Percentiles rank a stretch among this genome's conserved stretches.
phyloP scores from a whole-genome alignment of 176 grass and related monocot species.

The Saccharum officinarum region DNA sequence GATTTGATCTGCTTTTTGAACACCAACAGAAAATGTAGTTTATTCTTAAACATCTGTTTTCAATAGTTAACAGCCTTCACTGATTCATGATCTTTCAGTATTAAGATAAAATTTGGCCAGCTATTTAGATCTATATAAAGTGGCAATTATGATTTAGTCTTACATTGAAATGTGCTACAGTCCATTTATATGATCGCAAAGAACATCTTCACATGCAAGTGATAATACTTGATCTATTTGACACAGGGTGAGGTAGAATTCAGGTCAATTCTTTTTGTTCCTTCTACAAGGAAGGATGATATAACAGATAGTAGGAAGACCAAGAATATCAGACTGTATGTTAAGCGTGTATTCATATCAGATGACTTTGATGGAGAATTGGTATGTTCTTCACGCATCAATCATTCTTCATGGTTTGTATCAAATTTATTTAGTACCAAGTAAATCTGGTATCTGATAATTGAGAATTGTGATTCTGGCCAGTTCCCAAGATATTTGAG shows the following conservation, averaged over 20 bases:
- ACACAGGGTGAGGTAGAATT: conserved; percentile 98
- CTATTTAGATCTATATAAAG: background rate
- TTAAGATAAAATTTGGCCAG: background rate
- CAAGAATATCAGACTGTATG: conserved; percentile 94
- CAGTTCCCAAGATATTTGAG: conserved; percentile 98
- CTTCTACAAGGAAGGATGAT: conserved; percentile 81
- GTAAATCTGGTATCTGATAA: conserved; percentile 10
- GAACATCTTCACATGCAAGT: conserved; percentile 3
- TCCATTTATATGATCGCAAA: background rate
- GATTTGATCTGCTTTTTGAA: background rate
- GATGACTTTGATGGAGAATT: conserved; percentile 96
- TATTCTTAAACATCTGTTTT: background rate
- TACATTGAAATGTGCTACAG: background rate
- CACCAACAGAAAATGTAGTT: background rate
- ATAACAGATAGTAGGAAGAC: conserved; percentile 81
- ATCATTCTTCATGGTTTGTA: conserved; percentile 14
- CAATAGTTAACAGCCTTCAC: background rate
- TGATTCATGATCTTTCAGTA: background rate
- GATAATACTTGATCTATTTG: conserved; percentile 11
- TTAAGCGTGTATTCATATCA: conserved; percentile 96
- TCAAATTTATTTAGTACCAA: background rate
- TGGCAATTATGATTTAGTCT: background rate
- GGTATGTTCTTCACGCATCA: conserved; percentile 45
- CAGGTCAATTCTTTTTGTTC: conserved; percentile 94
- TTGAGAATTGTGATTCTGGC: conserved; percentile 15